Conservation (phyloP, 352 stramenopile species). For the Phytophthora sp. region DNA sequence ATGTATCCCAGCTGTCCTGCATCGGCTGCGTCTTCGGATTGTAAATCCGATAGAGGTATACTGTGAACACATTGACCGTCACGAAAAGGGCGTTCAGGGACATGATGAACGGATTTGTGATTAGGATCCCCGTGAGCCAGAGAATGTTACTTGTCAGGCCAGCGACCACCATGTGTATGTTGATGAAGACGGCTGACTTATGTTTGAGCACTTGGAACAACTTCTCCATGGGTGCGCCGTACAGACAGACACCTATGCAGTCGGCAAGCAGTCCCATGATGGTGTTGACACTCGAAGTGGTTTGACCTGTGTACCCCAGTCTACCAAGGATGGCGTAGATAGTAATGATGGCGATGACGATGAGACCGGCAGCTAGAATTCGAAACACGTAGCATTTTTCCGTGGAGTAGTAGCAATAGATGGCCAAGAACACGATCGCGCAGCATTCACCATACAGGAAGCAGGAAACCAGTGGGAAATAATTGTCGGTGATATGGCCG, state of each 20-base stretch:
- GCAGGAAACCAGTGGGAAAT: slow-evolving; percentile 44
- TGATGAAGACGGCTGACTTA: slow-evolving; percentile 46
- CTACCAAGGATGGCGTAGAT: slow-evolving; percentile 43
- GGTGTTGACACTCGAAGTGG: slow-evolving; percentile 26
- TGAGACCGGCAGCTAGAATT: slow-evolving; percentile 19
- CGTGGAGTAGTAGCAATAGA: slow-evolving; percentile 50
- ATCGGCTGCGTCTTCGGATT: slow-evolving; percentile 16
- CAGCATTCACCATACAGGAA: slow-evolving; percentile 43
- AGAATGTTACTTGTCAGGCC: slow-evolving; percentile 47
- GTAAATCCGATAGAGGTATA: slow-evolving; percentile 31
- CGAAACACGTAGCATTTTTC: slow-evolving; percentile 34
- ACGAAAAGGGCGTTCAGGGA: slow-evolving; percentile 33
- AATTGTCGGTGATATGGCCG: slow-evolving; percentile 44
- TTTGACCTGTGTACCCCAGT: slow-evolving; percentile 37
- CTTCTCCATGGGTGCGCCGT: slow-evolving; percentile 50
- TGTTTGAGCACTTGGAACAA: slow-evolving; percentile 47
- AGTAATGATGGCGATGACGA: slow-evolving; percentile 27
- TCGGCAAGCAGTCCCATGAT: slow-evolving; percentile 34
- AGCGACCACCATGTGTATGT: slow-evolving; percentile 50
- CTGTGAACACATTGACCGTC: slow-evolving; percentile 21
- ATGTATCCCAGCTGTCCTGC: not conserved
- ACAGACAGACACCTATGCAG: slow-evolving; percentile 30
- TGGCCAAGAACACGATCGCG: slow-evolving; percentile 39
- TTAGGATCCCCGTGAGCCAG: slow-evolving; percentile 47
- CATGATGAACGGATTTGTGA: slow-evolving; percentile 32